Evolutionary conservation across 2,329 filamentous ascomycete species (phyloP), one percentile per base, ranked within the genome.

Genomic region (Graphilbum ipis-grandicollis): DNA sequence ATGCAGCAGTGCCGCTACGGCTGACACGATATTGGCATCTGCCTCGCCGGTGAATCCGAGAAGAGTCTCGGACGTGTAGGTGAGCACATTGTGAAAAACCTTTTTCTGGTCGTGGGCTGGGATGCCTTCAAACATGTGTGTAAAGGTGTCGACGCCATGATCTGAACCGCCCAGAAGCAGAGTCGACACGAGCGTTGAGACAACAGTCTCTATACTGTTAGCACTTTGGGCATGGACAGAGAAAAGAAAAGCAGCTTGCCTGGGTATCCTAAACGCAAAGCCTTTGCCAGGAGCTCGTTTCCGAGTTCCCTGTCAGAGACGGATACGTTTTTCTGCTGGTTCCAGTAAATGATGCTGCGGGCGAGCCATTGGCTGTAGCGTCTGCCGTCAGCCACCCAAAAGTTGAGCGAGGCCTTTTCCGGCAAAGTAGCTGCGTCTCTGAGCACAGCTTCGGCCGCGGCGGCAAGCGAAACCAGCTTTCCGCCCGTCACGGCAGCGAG

Each of bases 331-430:
- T 43, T 53, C 38, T 38, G 45, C 33, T 44, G 52, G 31, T 48
- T 55, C 60, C 55, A 75, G 19, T 44, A 50, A 22, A 51, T 59
- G 35, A 90, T 61, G 49, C 75, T 81, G 13, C 54, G 56, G 2
- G 75, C 79, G 29, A 93, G 54, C 85, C 85, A 93, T 22, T 56
- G 56, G 12, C 71, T 67, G 56, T 81, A 93, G 15, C 65, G 52
- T 19, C 60, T 60, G 4, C 78, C 77, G 43, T 75, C 66, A 1
- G 71, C 64, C 25, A 82, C 48, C 81, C 83, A 92, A 30, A 31
- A 31, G 14, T 31, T 6, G 29, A 28, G 10, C 26, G 14, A 31
- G 8, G 29, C n/a, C 13, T 15, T 15, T 7, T 31, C 5, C 29
- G 14, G 8, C 15, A 5, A 5, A 7, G 10, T n/a, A 13, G 26